These are phyloP conservation scores for Neofusicoccum cordaticola DNA, from an alignment of 2,329 filamentous ascomycete species.

Conservation along the genomic window DNA sequence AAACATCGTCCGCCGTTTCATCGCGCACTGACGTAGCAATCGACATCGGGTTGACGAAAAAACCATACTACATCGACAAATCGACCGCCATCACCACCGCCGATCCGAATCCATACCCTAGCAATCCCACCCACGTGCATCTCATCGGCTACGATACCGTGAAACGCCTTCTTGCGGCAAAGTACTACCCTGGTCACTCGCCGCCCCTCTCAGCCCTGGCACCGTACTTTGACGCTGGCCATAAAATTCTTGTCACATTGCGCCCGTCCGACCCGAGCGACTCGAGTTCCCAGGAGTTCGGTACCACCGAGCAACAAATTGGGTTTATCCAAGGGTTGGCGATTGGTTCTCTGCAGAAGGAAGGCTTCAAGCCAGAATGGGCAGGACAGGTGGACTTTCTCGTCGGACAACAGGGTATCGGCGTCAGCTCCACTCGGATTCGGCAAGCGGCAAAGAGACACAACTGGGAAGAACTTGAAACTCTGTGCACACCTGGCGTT, in stretches of 20 bases:
- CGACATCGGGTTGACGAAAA: conserved; percentile 69
- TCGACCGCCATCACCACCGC: conserved; percentile 54
- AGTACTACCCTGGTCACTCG: conserved; percentile 60
- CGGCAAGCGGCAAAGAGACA: conserved; percentile 53
- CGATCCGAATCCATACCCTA: conserved; percentile 33
- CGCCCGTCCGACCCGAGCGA: conserved; percentile 47
- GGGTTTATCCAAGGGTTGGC: conserved; percentile 53
- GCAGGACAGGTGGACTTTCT: conserved; percentile 19
- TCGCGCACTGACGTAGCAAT: conserved; percentile 33
- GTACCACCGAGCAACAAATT: conserved; percentile 53
- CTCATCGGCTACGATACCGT: conserved; percentile 75
- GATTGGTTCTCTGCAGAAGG: conserved; percentile 47
- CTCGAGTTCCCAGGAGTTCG: conserved; percentile 54
- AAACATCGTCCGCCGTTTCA: conserved; percentile 5
- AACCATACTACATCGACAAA: conserved; percentile 74
- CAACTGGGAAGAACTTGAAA: conserved; percentile 48
- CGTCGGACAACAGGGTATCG: conserved; percentile 3
- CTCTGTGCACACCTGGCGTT: conserved; percentile 58
- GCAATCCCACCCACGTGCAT: conserved; percentile 57
- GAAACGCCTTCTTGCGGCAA: conserved; percentile 67
- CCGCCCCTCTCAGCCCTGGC: conserved; percentile 54
- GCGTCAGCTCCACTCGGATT: conserved; percentile 61
- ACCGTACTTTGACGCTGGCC: conserved; percentile 60
- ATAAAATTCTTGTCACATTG: conserved; percentile 63
- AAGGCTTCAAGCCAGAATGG: conserved; percentile 58